These are phyloP conservation scores for Setaria viridis DNA, from an alignment of 202 grass and related monocot species.

Conservation along the genomic window DNA sequence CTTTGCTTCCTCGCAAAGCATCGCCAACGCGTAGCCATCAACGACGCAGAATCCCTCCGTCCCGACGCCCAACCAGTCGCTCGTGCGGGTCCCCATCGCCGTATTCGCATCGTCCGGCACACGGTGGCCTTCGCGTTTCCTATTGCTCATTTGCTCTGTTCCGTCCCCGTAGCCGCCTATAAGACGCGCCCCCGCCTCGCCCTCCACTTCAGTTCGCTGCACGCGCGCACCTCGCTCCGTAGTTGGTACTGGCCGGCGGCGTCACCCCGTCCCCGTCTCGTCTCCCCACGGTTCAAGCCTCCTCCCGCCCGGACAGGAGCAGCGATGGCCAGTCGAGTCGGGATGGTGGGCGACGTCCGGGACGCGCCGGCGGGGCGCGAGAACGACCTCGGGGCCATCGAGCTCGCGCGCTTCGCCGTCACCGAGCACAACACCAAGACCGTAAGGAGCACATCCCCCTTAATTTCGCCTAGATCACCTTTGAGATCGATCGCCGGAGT, in stretches of 20 bases:
- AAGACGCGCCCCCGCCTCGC: neutral
- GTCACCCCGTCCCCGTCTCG: neutral
- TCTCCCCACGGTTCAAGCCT: neutral
- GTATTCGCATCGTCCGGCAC: neutral
- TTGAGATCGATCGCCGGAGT: too few relatives aligned
- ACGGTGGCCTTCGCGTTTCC: neutral
- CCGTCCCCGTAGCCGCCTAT: neutral
- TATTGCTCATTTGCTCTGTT: too few relatives aligned
- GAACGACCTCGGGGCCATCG: slow-evolving; percentile 58
- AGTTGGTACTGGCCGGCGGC: too few relatives aligned
- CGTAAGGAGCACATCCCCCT: neutral
- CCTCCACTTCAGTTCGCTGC: neutral
- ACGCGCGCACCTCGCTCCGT: too few relatives aligned
- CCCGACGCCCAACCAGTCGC: neutral
- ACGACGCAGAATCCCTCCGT: neutral
- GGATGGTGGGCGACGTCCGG: slow-evolving; percentile 41
- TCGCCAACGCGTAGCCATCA: neutral
- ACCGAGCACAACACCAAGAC: slow-evolving; percentile 69
- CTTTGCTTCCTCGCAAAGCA: slow-evolving; percentile 9
- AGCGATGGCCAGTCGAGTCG: neutral
- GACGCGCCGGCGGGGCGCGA: slow-evolving; percentile 54
- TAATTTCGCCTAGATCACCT: too few relatives aligned
- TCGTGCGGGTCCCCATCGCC: neutral
- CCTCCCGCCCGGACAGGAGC: neutral
- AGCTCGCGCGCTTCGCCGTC: slow-evolving; percentile 77